Conservation (phyloP, 192 early-diverging fungal species). For the Globomyces pollinis-pini region DNA sequence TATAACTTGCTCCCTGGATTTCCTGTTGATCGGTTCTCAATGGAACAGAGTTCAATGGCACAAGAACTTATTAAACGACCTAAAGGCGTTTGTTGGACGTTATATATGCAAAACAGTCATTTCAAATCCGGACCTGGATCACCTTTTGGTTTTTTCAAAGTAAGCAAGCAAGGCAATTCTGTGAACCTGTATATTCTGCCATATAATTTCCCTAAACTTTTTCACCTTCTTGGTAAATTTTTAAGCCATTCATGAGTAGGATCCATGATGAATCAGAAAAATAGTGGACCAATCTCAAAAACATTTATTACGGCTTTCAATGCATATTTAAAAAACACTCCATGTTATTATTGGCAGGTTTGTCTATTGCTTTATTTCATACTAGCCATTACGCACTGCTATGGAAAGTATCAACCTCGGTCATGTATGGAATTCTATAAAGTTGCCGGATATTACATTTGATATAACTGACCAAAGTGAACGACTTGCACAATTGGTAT, state of each 20-base stretch:
- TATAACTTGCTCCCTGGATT: conserved; percentile 63
- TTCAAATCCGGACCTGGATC: conserved; percentile 52
- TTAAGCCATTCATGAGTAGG: not conserved
- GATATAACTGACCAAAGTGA: conserved; percentile 1
- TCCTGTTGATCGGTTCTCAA: conserved; percentile 67
- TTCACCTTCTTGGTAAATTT: conserved; percentile 48
- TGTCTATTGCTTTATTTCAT: not conserved
- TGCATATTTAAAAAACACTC: conserved; percentile 56
- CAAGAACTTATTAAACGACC: conserved; percentile 53
- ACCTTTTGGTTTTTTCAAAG: conserved; percentile 69
- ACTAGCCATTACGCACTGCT: conserved; percentile 28
- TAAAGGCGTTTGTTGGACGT: conserved; percentile 48
- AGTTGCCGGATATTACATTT: not conserved
- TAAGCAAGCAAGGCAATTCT: conserved; percentile 49
- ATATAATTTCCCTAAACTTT: conserved; percentile 73
- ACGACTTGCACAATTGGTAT: not conserved
- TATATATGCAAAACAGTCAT: conserved; percentile 53
- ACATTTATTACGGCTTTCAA: conserved; percentile 16
- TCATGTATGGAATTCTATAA: conserved; percentile 22
- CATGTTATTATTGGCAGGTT: conserved; percentile 53
- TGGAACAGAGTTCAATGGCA: conserved; percentile 50
- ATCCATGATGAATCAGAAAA: not conserved
- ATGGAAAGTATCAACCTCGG: conserved; percentile 23
- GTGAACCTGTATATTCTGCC: conserved; percentile 71
- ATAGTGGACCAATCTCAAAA: conserved; percentile 9